Conservation (phyloP, 306 rosid genomes). For the Vigna trinervia region DNA sequence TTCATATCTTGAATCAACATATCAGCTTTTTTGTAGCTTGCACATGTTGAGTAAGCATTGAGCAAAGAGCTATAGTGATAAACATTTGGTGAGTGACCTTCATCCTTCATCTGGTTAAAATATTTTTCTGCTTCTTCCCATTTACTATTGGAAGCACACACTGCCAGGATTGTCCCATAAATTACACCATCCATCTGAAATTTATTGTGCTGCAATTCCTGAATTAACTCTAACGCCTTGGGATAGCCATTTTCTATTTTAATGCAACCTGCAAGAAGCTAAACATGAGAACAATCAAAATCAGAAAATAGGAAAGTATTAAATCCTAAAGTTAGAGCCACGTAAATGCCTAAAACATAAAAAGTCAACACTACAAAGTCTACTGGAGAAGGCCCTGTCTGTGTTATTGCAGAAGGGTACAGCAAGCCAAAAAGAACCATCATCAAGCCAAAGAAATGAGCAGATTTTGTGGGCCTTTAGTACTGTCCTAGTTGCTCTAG, state of each 20-base stretch:
- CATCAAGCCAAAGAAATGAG: no score
- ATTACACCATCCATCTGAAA: conserved; percentile 73
- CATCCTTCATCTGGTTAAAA: conserved; percentile 79
- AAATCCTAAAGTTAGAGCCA: conserved; percentile 10
- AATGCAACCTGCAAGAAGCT: conserved; percentile 89
- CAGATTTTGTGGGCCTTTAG: no score
- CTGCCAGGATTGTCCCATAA: conserved; percentile 87
- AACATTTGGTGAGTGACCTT: conserved; percentile 74
- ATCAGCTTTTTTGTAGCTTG: conserved; percentile 78
- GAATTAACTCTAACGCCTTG: conserved; percentile 77
- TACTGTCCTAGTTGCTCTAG: no score
- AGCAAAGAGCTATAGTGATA: conserved; percentile 89
- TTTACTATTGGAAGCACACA: conserved; percentile 86
- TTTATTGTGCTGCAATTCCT: conserved; percentile 65
- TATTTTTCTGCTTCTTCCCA: conserved; percentile 78
- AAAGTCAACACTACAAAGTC: neutral
- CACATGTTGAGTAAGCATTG: conserved; percentile 75
- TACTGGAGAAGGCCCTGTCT: no score
- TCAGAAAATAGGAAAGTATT: conserved; percentile 19
- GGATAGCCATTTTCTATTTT: conserved; percentile 74
- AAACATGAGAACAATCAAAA: conserved; percentile 44
- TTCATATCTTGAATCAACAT: conserved; percentile 73
- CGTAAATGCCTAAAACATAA: conserved; percentile 7
- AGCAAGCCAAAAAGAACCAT: no score
- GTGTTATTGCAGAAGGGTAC: no score